phyloP scores from a whole-genome alignment of 345 rosid species.

The Rhizophora mangle region DNA sequence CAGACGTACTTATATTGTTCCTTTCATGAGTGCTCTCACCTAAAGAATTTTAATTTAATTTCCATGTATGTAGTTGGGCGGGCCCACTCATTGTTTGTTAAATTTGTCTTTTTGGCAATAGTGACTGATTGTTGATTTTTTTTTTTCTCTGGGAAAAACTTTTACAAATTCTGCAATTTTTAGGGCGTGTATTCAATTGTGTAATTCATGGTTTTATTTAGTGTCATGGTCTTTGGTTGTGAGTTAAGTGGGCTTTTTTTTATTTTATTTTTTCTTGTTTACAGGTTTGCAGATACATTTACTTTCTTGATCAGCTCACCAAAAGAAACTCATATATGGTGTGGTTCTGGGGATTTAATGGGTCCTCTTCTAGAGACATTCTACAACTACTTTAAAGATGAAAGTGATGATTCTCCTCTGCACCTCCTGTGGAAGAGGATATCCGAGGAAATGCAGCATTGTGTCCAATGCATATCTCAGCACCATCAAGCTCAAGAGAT shows the following conservation, averaged over 20 bases:
- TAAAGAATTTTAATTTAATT: no score
- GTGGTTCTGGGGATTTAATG: slow-evolving; percentile 75
- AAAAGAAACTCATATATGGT: slow-evolving; percentile 77
- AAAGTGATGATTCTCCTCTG: slow-evolving; percentile 71
- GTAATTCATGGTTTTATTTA: background rate
- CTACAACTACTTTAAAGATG: slow-evolving; percentile 76
- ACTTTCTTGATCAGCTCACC: slow-evolving; percentile 61
- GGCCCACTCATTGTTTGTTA: no score
- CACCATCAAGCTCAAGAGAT: slow-evolving; percentile 87
- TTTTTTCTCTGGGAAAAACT: no score
- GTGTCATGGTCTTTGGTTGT: background rate
- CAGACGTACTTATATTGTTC: no score
- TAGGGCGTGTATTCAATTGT: no score
- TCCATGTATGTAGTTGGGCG: no score
- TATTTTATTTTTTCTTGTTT: background rate
- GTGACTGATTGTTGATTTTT: no score
- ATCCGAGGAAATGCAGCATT: slow-evolving; percentile 64
- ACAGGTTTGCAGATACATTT: slow-evolving; percentile 84
- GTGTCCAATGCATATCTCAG: slow-evolving; percentile 84
- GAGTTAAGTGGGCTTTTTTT: background rate
- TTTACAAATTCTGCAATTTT: no score
- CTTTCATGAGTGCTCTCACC: no score
- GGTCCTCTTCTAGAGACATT: slow-evolving; percentile 89
- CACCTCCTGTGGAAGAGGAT: slow-evolving; percentile 72
- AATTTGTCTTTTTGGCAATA: no score